Evolutionary conservation across 345 rosid genomes (phyloP).

Genomic region (Linum tenue): DNA sequence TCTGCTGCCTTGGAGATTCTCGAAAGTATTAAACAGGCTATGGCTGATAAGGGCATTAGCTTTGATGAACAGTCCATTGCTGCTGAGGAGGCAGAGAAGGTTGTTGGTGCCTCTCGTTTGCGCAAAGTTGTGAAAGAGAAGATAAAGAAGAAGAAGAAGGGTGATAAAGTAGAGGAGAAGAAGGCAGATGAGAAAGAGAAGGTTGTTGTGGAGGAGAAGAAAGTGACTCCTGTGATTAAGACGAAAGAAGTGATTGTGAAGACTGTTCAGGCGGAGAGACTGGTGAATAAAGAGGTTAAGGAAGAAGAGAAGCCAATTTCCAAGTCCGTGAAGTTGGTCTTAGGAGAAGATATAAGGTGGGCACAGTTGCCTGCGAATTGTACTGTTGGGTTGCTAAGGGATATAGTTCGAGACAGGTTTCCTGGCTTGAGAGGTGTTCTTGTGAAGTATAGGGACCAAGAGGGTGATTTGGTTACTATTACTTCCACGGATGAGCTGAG

Average conservation of each 20-base stretch:
- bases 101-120: conserved; percentile 24
- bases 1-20: conserved; percentile 55
- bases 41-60: conserved; percentile 57
- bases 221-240: conserved; percentile 23
- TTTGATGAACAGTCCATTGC: conserved; percentile 56
- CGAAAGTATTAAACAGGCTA: conserved; percentile 51
- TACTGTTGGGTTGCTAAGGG: conserved; percentile 57
- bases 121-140: conserved; percentile 58
- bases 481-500: conserved; percentile 78
- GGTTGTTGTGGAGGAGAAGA: conserved; percentile 31
- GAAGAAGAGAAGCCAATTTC: conserved; percentile 43
- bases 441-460: conserved; percentile 74
- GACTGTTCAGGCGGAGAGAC: conserved; percentile 36
- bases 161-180: conserved; percentile 18
- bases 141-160: conserved; percentile 45
- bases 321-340: conserved; percentile 72
- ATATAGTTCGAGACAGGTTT: conserved; percentile 68
- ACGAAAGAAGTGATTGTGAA: conserved; percentile 51
- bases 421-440: conserved; percentile 69
- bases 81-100: conserved; percentile 31
- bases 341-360: conserved; percentile 91
- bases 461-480: conserved; percentile 89
- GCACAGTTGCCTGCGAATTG: conserved; percentile 74
- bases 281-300: conserved; percentile 29
- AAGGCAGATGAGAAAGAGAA: conserved; percentile 25